These are phyloP conservation scores for Pleomassaria siparia DNA, from an alignment of 2,329 filamentous ascomycete species.

Conservation along the genomic window DNA sequence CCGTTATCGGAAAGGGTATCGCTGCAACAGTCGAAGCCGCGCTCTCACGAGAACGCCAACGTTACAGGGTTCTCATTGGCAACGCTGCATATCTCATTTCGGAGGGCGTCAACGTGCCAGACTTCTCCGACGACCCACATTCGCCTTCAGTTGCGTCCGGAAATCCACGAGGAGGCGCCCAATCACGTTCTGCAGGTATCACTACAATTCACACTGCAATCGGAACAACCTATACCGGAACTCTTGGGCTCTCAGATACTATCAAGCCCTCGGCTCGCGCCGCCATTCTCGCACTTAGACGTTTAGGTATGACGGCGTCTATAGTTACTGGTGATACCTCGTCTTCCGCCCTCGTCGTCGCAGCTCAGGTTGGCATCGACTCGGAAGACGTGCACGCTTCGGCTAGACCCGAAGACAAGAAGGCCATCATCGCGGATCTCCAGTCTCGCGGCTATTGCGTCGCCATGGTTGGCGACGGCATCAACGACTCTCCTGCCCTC, in stretches of 20 bases:
- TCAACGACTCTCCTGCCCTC: constrained; percentile 85
- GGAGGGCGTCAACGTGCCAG: constrained; percentile 67
- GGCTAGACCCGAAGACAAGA: constrained; percentile 90
- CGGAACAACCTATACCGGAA: constrained; percentile 76
- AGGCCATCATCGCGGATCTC: constrained; percentile 75
- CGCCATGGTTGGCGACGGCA: constrained; percentile 73
- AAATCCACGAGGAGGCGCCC: constrained; percentile 39
- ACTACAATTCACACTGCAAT: constrained; percentile 93
- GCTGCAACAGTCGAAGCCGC: constrained; percentile 79
- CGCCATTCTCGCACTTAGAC: constrained; percentile 76
- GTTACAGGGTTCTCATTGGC: constrained; percentile 80
- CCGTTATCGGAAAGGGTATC: constrained; percentile 81
- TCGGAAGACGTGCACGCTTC: constrained; percentile 76
- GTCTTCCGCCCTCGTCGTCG: constrained; percentile 81
- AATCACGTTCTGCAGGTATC: constrained; percentile 61
- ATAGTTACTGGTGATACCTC: constrained; percentile 93
- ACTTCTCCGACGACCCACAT: constrained; percentile 55
- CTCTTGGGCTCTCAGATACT: constrained; percentile 82
- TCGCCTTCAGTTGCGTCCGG: constrained; percentile 29
- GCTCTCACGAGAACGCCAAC: constrained; percentile 64
- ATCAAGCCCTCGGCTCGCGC: constrained; percentile 86
- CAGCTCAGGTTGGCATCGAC: constrained; percentile 77
- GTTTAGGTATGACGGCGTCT: constrained; percentile 82
- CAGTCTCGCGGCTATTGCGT: constrained; percentile 74
- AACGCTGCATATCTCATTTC: constrained; percentile 77